Conservation (phyloP, 495 filamentous ascomycete genomes). For the Penicillium silybi region DNA sequence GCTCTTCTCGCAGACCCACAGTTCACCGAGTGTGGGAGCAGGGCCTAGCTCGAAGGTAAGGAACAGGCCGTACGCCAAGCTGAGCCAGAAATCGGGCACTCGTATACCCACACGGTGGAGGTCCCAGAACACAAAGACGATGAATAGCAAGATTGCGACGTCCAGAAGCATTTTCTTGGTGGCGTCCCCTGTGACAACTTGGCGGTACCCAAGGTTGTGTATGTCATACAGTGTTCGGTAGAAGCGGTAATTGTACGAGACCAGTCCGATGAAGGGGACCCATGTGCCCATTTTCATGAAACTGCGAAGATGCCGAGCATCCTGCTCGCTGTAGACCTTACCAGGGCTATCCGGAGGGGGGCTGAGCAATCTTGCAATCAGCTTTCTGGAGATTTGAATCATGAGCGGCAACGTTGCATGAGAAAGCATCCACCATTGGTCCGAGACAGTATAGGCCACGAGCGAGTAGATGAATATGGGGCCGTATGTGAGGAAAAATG, state of each 20-base stretch:
- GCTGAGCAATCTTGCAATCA: neutral
- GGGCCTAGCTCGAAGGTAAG: neutral
- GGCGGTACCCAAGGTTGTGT: neutral
- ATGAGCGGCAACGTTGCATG: constrained; percentile 1
- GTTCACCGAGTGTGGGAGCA: neutral
- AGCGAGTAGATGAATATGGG: neutral
- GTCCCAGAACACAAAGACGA: constrained; percentile 4
- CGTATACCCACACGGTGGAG: constrained; percentile 1
- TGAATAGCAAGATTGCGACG: neutral
- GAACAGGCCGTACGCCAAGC: neutral
- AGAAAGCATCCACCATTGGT: neutral
- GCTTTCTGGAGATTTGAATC: neutral
- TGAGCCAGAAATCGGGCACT: neutral
- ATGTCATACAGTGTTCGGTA: neutral
- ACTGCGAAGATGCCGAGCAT: neutral
- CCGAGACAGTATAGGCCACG: neutral
- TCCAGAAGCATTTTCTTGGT: neutral
- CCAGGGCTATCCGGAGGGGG: neutral
- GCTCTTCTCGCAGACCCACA: neutral
- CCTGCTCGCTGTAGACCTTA: neutral
- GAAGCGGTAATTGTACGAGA: neutral
- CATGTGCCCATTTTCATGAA: neutral
- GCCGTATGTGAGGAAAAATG: neutral
- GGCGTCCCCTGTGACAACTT: neutral
- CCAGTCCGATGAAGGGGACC: neutral